phyloP scores from a whole-genome alignment of 2,329 filamentous ascomycete species.

The Xylariaceae sp. region DNA sequence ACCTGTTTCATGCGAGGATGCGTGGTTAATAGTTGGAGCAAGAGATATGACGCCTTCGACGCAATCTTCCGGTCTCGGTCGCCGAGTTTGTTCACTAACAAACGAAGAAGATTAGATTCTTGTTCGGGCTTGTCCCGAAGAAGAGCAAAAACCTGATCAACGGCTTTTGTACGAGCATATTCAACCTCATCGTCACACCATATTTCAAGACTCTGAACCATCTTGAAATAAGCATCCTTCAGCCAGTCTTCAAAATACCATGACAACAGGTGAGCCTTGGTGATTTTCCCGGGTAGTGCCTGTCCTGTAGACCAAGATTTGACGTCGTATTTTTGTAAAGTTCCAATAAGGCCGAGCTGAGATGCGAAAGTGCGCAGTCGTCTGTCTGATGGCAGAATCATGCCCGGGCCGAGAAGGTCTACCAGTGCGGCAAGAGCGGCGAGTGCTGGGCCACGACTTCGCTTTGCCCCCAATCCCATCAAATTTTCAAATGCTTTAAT shows the following conservation, averaged over 20 bases:
- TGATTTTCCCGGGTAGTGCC: conserved; percentile 67
- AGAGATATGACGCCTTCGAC: conserved; percentile 84
- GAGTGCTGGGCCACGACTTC: conserved; percentile 87
- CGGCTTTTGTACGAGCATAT: conserved; percentile 79
- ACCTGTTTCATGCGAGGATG: conserved; percentile 93
- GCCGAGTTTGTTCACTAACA: conserved; percentile 94
- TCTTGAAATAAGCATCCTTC: conserved; percentile 88
- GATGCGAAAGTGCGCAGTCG: conserved; percentile 74
- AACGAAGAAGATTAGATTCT: conserved; percentile 84
- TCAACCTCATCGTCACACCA: conserved; percentile 97
- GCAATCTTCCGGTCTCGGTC: conserved; percentile 94
- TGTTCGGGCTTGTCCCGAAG: conserved; percentile 96
- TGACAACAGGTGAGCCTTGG: conserved; percentile 71
- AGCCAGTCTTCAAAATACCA: conserved; percentile 97
- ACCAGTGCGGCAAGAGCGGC: conserved; percentile 90
- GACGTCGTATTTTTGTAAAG: conserved; percentile 58
- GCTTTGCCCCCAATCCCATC: conserved; percentile 79
- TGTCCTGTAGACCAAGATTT: conserved; percentile 64
- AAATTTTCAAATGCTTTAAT: conserved; percentile 83
- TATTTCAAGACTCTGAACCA: conserved; percentile 83
- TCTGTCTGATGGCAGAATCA: conserved; percentile 75
- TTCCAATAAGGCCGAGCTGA: conserved; percentile 71
- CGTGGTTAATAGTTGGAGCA: conserved; percentile 83
- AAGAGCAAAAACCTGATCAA: conserved; percentile 88
- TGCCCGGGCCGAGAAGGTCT: conserved; percentile 87